Base-by-base conservation (phyloP, 176 grass and related monocot species). In the Rhipidocladum racemiflorum region DNA sequence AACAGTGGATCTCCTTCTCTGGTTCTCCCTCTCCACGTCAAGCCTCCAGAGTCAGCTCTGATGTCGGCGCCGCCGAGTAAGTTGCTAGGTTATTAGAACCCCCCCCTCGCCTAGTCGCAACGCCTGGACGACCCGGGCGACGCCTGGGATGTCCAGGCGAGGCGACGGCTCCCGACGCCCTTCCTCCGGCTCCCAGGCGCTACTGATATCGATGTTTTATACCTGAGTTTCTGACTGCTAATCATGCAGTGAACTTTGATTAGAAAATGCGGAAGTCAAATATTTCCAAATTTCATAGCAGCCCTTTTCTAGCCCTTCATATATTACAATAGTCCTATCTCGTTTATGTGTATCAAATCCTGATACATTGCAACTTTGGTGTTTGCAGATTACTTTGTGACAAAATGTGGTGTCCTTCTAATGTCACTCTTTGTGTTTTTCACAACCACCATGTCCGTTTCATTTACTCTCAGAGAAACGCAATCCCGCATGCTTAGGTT, bases 381-480 rank as follows among this genome's bases (percentile, higher is more conserved):
- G 29, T 68, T 74, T 85, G 70, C 90, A 99, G 96, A 99, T 75
- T 99, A 99, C 79, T 95, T 99, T 82, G 92, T 95, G 75, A 95
- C 92, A 1, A 99, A 99, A 88, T 93, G 96, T 55, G 92, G 96
- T 34, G 92, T 99, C 48, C 92, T 99, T 86, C 85, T 99, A 68
- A 95, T 99, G 96, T 99, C 96, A 24, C 89, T 99, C 44, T 99
- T 99, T 95, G 96, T 99, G 62, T 99, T 99, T 84, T 95, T 99
- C 83, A 99, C 96, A 38, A 99, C 91, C 44, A 99, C 92, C 70
- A 99, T 99, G 96, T 99, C 96, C 27, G 96, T 99, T 80, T 99
- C 96, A 81, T 99, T 99, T 84, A 99, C 96, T 49, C 89, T 99
- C 50, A 95, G 96, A 89, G 96, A 99, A 63, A 99, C 96, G 0